Percentiles rank a stretch among this genome's conserved stretches.
Conservation (phyloP, 2,329 filamentous ascomycete species). For the Curvularia lunata region DNA sequence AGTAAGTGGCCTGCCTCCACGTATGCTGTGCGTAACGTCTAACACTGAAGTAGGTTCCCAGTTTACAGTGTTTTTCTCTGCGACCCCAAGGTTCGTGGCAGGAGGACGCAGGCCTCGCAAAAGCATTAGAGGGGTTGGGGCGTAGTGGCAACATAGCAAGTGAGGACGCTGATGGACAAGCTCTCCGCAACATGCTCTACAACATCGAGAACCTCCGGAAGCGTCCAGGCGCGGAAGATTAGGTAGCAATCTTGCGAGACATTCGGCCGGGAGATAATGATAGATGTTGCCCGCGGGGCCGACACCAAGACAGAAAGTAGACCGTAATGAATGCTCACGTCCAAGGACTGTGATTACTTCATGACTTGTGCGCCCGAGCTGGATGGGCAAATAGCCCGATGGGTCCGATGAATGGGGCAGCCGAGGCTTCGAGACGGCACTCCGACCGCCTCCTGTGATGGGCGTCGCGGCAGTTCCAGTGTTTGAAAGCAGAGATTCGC, state of each 20-base stretch:
- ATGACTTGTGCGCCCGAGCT: constrained; percentile 10
- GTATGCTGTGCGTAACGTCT: constrained; percentile 14
- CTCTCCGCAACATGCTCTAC: constrained; percentile 55
- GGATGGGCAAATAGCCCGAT: constrained; percentile 6
- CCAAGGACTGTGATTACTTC: constrained; percentile 24
- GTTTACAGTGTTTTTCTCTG: constrained; percentile 37
- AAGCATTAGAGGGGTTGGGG: constrained; percentile 28
- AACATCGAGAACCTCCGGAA: constrained; percentile 58
- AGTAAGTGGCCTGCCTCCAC: constrained; percentile 28
- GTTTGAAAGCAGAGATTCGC: constrained; percentile 5
- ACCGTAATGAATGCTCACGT: constrained; percentile 26
- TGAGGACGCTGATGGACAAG: constrained; percentile 41
- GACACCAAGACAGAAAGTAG: constrained; percentile 17
- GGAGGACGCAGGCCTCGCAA: constrained; percentile 23
- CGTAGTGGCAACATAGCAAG: constrained; percentile 23
- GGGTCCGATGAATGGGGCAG: not conserved
- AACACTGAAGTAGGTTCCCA: constrained; percentile 25
- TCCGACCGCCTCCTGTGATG: not conserved
- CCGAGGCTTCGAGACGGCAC: constrained; percentile 17
- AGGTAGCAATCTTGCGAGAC: constrained; percentile 20
- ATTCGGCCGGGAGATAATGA: not conserved
- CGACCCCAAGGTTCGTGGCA: constrained; percentile 32
- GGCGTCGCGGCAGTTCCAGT: constrained; percentile 19
- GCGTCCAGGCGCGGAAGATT: constrained; percentile 50
- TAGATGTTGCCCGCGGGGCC: constrained; percentile 8